These are phyloP conservation scores for Yamadazyma triangularis DNA, from an alignment of 1,139 yeast genomes.

Conservation along the genomic window DNA sequence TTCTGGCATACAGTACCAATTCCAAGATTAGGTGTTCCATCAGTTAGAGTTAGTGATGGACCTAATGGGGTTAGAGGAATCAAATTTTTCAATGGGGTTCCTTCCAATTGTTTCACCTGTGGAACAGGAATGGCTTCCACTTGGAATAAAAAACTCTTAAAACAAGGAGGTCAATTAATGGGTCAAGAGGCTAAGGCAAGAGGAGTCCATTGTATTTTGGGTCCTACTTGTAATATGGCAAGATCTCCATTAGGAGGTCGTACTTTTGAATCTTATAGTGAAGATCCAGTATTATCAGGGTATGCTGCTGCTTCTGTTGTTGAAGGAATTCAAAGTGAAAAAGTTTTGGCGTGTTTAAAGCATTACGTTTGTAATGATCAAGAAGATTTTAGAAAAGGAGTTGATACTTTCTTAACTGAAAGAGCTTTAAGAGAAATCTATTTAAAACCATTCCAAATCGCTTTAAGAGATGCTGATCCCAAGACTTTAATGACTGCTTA, in stretches of 20 bases:
- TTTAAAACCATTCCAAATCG: constrained; percentile 58
- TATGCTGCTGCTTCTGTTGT: constrained; percentile 44
- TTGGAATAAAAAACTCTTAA: constrained; percentile 24
- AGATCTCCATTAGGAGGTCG: constrained; percentile 64
- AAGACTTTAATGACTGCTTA: constrained; percentile 55
- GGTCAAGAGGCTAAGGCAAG: constrained; percentile 31
- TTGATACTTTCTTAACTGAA: constrained; percentile 47
- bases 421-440: constrained; percentile 61
- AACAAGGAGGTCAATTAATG: constrained; percentile 28
- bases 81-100: constrained; percentile 26
- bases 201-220: constrained; percentile 43
- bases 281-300: constrained; percentile 59
- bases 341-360: constrained; percentile 54
- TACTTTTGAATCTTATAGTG: constrained; percentile 58
- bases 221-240: constrained; percentile 54
- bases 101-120: constrained; percentile 34
- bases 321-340: constrained; percentile 50
- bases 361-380: constrained; percentile 60
- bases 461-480: constrained; percentile 48
- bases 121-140: constrained; percentile 44
- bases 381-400: constrained; percentile 50
- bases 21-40: constrained; percentile 37
- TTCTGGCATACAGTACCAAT: constrained; percentile 55
- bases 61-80: constrained; percentile 36
- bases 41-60: constrained; percentile 31